Conservation (phyloP, 495 filamentous ascomycete species). For the Saxophila tyrrhenica region DNA sequence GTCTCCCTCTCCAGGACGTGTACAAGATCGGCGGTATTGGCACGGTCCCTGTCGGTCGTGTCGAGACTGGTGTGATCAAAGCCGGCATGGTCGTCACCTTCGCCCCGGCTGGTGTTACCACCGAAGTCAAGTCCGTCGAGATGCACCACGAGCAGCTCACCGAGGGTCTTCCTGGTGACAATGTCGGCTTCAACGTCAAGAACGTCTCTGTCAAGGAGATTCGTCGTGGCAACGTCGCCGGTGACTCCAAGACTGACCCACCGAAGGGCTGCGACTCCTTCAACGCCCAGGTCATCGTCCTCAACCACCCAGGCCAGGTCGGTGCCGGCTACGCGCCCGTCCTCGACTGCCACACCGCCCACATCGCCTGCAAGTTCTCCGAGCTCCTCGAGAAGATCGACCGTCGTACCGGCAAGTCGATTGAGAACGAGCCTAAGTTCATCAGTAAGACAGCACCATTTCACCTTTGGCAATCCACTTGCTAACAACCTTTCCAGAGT, state of each 20-base stretch:
- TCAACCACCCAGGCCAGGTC: conserved; percentile 99
- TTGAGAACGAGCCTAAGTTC: conserved; percentile 87
- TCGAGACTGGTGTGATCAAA: conserved; percentile 97
- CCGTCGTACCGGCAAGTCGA: conserved; percentile 97
- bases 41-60: conserved; percentile 98
- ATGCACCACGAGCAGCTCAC: conserved; percentile 99
- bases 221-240: conserved; percentile 98
- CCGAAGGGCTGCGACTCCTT: conserved; percentile 79
- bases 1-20: conserved; percentile 99
- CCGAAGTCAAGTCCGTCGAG: conserved; percentile 99
- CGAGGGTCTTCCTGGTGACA: conserved; percentile 96
- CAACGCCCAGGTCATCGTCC: conserved; percentile 99
- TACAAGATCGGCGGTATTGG: conserved; percentile 99
- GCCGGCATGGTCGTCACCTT: conserved; percentile 96
- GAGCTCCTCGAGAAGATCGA: conserved; percentile 99
- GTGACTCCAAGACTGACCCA: conserved; percentile 99
- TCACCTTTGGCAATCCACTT: background rate
- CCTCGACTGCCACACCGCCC: conserved; percentile 98
- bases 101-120: conserved; percentile 96
- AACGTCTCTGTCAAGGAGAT: conserved; percentile 99
- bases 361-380: conserved; percentile 99
- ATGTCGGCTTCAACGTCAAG: conserved; percentile 99
- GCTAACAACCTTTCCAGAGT: conserved; percentile 38
- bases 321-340: conserved; percentile 98
- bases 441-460: conserved; percentile 42